These are phyloP conservation scores for Lithospermum erythrorhizon DNA, from an alignment of 257 asterid genomes.

Conservation along the genomic window DNA sequence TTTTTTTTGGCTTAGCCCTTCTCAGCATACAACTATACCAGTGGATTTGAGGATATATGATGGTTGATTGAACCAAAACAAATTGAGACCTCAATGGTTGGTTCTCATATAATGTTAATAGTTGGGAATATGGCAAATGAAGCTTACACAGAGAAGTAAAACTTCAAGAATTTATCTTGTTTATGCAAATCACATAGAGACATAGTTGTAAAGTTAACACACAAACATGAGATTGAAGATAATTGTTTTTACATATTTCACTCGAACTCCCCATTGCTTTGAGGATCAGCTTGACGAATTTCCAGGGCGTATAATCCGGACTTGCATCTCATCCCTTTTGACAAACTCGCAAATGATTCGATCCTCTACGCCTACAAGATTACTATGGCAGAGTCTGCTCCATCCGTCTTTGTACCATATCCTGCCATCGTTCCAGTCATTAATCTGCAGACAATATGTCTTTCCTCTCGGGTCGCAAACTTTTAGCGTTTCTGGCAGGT, in stretches of 20 bases:
- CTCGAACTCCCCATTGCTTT: no score
- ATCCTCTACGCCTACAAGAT: conserved; percentile 8
- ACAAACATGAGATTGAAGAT: no score
- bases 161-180: conserved; percentile 2
- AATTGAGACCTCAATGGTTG: no score
- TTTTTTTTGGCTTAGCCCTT: no score
- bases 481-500: not conserved
- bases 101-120: no score
- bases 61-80: no score
- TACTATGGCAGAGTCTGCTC: conserved; percentile 21
- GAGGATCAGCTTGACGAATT: not conserved
- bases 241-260: no score
- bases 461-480: conserved; percentile 18
- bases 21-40: no score
- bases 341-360: conserved; percentile 27
- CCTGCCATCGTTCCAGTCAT: conserved; percentile 28
- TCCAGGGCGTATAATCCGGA: conserved; percentile 2
- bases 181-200: not conserved
- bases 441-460: conserved; percentile 13
- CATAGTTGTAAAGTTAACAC: no score
- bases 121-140: no score
- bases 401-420: conserved; percentile 22
- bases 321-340: conserved; percentile 1
- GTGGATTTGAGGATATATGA: no score
- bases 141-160: not conserved